Evolutionary conservation across 306 rosid genomes (phyloP).

Genomic region (Rosa chinensis): DNA sequence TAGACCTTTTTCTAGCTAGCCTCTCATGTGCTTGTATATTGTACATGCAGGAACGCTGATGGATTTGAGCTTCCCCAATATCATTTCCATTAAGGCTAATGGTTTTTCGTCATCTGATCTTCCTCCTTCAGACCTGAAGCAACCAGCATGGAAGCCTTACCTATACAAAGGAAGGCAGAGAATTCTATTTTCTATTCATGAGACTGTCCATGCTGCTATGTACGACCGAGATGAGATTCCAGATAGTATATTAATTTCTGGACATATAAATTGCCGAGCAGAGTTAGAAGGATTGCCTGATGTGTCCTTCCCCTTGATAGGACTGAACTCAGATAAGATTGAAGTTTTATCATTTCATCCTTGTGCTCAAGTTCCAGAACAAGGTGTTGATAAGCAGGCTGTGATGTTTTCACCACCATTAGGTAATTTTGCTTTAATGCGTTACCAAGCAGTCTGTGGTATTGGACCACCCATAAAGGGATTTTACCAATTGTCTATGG

Average conservation of each 20-base stretch:
- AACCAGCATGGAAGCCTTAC: constrained; percentile 99
- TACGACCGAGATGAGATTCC: constrained; percentile 95
- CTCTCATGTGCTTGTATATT: constrained; percentile 20
- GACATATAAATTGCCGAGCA: constrained; percentile 92
- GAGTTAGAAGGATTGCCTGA: constrained; percentile 97
- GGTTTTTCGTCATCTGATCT: constrained; percentile 85
- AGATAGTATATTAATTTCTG: constrained; percentile 76
- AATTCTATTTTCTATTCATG: constrained; percentile 71
- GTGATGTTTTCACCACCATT: constrained; percentile 91
- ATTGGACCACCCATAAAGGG: constrained; percentile 85
- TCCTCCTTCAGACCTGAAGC: constrained; percentile 84
- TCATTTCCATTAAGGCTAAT: constrained; percentile 62
- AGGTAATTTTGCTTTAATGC: constrained; percentile 87
- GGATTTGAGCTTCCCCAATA: constrained; percentile 83
- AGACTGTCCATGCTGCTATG: constrained; percentile 78
- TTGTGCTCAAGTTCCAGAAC: constrained; percentile 88
- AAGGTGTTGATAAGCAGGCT: constrained; percentile 78
- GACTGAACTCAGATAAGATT: constrained; percentile 49
- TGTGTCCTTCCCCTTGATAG: constrained; percentile 78
- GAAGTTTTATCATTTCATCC: constrained; percentile 84
- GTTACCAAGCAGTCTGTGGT: constrained; percentile 73
- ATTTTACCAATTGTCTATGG: constrained; percentile 95
- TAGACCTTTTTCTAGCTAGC: constrained; percentile 27
- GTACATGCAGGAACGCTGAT: constrained; percentile 72
- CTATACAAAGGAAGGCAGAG: constrained; percentile 86